Evolutionary conservation across 202 grass and related monocot species (phyloP).

Genomic region (Setaria italica): DNA sequence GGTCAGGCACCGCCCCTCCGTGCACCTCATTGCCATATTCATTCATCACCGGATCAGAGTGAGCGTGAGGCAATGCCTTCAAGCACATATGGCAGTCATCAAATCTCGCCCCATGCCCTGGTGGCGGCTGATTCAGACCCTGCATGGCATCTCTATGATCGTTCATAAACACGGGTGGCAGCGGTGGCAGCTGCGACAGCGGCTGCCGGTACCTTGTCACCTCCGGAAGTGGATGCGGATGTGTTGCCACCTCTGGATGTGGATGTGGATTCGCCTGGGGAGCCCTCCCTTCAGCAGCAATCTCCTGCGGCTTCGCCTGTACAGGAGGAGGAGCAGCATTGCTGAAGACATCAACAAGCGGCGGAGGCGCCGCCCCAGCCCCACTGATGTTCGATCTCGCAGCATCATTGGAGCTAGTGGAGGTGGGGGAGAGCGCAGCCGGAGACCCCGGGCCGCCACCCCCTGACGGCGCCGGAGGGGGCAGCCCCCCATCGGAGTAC

Average conservation of each 20-base stretch:
- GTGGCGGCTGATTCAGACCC: conserved; percentile 45
- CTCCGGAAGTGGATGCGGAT: conserved; percentile 41
- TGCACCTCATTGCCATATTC: conserved; percentile 59
- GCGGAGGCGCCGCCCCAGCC: conserved; percentile 36
- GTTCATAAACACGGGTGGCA: conserved; percentile 86
- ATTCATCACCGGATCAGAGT: conserved; percentile 76
- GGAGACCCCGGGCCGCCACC: conserved; percentile 48
- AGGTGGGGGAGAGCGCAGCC: conserved; percentile 52
- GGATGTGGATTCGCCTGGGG: conserved; percentile 31
- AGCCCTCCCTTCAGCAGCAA: conserved; percentile 30
- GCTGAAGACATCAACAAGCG: conserved; percentile 71
- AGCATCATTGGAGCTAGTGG: conserved; percentile 67
- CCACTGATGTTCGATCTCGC: conserved; percentile 59
- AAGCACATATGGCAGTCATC: conserved; percentile 82
- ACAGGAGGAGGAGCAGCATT: conserved; percentile 50
- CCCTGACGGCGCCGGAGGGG: conserved; percentile 29
- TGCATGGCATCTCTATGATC: conserved; percentile 61
- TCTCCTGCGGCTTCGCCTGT: conserved; percentile 58
- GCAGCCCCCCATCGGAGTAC: conserved; percentile 60
- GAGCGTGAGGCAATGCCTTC: conserved; percentile 72
- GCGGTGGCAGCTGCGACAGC: conserved; percentile 85
- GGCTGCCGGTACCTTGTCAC: conserved; percentile 71
- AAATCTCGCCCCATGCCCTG: conserved; percentile 39
- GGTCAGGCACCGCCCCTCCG: conserved; percentile 47
- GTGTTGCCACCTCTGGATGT: not conserved